Evolutionary conservation across 2,329 filamentous ascomycete genomes (phyloP).

Genomic region (Penicillium sclerotiorum): DNA sequence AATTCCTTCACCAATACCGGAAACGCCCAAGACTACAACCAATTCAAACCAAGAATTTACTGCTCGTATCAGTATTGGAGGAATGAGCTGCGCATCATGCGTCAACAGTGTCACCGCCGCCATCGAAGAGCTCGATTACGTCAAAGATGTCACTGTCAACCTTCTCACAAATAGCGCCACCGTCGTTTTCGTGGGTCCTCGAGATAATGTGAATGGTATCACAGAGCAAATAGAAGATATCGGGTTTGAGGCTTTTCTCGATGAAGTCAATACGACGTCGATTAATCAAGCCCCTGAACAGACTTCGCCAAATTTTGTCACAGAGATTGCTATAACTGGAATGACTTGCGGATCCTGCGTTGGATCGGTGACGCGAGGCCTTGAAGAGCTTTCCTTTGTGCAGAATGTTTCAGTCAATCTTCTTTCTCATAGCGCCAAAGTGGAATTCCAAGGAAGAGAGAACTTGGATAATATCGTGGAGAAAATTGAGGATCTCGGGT

Average conservation of each 20-base stretch:
- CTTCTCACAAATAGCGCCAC: constrained; percentile 69
- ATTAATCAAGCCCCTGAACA: constrained; percentile 8
- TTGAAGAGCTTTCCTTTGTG: constrained; percentile 52
- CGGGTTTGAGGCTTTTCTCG: constrained; percentile 51
- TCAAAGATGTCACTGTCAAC: constrained; percentile 63
- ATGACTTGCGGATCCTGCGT: constrained; percentile 63
- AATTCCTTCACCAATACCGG: constrained; percentile 3
- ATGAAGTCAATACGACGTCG: constrained; percentile 33
- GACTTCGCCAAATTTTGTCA: constrained; percentile 31
- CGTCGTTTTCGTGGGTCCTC: constrained; percentile 58
- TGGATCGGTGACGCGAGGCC: constrained; percentile 49
- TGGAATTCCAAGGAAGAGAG: constrained; percentile 53
- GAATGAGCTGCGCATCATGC: constrained; percentile 75
- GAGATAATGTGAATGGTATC: constrained; percentile 49
- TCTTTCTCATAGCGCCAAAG: constrained; percentile 52
- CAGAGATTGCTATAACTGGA: constrained; percentile 56
- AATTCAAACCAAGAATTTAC: constrained; percentile 21
- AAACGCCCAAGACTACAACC: constrained; percentile 6
- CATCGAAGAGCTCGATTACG: constrained; percentile 60
- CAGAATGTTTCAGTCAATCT: constrained; percentile 54
- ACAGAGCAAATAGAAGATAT: constrained; percentile 54
- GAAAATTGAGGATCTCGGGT: constrained; percentile 63
- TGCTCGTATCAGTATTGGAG: constrained; percentile 57
- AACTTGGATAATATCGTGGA: constrained; percentile 50
- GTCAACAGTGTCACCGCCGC: constrained; percentile 64